Evolutionary conservation across 2,329 filamentous ascomycete genomes (phyloP).

Genomic region (Penicillium concentricum): DNA sequence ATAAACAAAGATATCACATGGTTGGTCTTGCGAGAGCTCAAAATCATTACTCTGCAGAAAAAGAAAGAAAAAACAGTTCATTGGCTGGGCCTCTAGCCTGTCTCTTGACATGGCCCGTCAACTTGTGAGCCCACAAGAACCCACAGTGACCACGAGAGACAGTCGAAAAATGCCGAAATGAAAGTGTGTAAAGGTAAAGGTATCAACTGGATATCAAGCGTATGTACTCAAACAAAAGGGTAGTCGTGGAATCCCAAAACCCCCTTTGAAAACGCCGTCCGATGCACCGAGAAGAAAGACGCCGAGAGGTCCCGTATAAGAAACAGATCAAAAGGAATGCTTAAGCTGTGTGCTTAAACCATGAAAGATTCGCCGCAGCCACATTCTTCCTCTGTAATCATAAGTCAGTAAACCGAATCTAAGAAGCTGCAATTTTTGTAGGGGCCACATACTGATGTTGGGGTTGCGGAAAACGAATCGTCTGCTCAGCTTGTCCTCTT

Average conservation of each 20-base stretch:
- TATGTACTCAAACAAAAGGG: slow-evolving; percentile 22
- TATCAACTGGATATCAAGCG: slow-evolving; percentile 26
- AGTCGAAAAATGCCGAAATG: background rate
- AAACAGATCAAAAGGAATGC: slow-evolving; percentile 12
- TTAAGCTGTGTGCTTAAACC: slow-evolving; percentile 49
- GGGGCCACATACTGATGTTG: slow-evolving; percentile 80
- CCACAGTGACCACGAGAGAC: background rate
- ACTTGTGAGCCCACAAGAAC: background rate
- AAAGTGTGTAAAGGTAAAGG: slow-evolving; percentile 8
- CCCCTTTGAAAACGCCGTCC: slow-evolving; percentile 33
- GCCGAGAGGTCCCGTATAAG: slow-evolving; percentile 17
- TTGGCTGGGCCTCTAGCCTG: background rate
- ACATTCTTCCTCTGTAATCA: slow-evolving; percentile 81
- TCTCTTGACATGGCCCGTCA: slow-evolving; percentile 3
- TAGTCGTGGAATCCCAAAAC: slow-evolving; percentile 5
- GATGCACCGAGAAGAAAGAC: slow-evolving; percentile 34
- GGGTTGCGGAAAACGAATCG: slow-evolving; percentile 95
- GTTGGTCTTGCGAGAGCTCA: background rate
- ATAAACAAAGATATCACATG: slow-evolving; percentile 11
- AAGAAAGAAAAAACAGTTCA: background rate
- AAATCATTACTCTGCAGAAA: background rate
- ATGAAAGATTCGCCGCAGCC: slow-evolving; percentile 97
- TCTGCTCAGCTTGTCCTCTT: slow-evolving; percentile 90
- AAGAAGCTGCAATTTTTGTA: background rate
- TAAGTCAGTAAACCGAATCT: slow-evolving; percentile 21